Percentiles rank a stretch among this genome's conserved stretches.
These are phyloP conservation scores for Grosmannia penicillata DNA, from an alignment of 2,329 filamentous ascomycete genomes.

Conservation along the genomic window DNA sequence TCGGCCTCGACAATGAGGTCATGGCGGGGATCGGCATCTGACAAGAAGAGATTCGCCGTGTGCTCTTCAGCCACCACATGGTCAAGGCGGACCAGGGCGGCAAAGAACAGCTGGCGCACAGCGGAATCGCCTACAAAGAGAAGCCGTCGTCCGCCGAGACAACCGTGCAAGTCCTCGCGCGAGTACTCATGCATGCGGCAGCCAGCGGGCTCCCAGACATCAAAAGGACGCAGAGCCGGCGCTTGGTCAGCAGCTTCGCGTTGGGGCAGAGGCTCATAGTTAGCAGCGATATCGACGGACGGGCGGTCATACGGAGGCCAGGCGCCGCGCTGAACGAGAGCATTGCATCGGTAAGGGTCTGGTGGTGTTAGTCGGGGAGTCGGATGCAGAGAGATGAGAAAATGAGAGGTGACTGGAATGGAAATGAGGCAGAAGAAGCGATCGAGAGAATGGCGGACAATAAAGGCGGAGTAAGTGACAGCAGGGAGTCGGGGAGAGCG, in stretches of 20 bases:
- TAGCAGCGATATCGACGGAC: background rate
- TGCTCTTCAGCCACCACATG: slow-evolving; percentile 20
- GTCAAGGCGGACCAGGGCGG: slow-evolving; percentile 33
- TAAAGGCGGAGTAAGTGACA: no score
- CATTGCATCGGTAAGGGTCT: slow-evolving; percentile 40
- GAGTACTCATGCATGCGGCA: slow-evolving; percentile 45
- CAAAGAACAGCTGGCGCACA: slow-evolving; percentile 46
- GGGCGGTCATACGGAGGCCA: slow-evolving; percentile 25
- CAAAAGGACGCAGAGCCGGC: slow-evolving; percentile 16
- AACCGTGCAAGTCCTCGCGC: slow-evolving; percentile 33
- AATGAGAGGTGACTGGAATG: no score
- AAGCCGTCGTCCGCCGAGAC: slow-evolving; percentile 34
- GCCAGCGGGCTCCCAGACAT: slow-evolving; percentile 43
- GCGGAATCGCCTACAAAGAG: slow-evolving; percentile 48
- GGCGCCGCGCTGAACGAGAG: slow-evolving; percentile 32
- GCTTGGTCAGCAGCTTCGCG: slow-evolving; percentile 6
- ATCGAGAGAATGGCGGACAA: no score
- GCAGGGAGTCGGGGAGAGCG: no score
- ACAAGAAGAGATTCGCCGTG: slow-evolving; percentile 18
- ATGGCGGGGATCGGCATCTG: slow-evolving; percentile 23
- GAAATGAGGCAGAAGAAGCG: no score
- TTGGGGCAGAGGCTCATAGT: slow-evolving; percentile 5
- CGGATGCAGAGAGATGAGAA: no score
- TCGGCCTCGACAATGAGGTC: slow-evolving; percentile 28
- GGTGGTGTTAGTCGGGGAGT: background rate